A percentile compares a stretch with the other conserved stretches of the same genome.
These are phyloP conservation scores for Cordyceps pruinosa DNA, from an alignment of 2,329 filamentous ascomycete species.

Conservation along the genomic window DNA sequence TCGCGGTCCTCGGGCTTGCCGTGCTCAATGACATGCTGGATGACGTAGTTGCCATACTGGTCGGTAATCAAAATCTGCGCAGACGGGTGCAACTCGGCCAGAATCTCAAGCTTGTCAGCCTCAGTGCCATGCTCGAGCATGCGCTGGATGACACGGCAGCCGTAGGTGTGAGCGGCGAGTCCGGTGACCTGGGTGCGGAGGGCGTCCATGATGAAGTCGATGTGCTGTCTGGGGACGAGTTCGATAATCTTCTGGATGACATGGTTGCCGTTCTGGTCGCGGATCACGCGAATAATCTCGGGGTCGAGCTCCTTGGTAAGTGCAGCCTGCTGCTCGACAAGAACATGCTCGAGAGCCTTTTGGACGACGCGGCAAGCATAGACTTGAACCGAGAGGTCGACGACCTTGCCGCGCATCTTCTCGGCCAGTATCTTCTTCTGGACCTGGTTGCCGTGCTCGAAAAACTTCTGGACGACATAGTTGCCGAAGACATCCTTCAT, in stretches of 20 bases:
- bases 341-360: slow-evolving; percentile 86
- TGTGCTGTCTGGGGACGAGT: slow-evolving; percentile 65
- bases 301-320: slow-evolving; percentile 77
- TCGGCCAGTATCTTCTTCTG: slow-evolving; percentile 85
- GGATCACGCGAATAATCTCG: slow-evolving; percentile 69
- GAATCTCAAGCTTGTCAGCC: slow-evolving; percentile 61
- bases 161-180: slow-evolving; percentile 74
- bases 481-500: slow-evolving; percentile 98
- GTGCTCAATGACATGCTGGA: slow-evolving; percentile 81
- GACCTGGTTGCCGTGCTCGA: slow-evolving; percentile 87
- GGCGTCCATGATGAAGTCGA: slow-evolving; percentile 77
- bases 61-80: slow-evolving; percentile 70
- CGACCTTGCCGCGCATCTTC: slow-evolving; percentile 80
- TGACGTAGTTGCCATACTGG: slow-evolving; percentile 93
- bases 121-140: slow-evolving; percentile 78
- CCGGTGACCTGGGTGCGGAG: slow-evolving; percentile 68
- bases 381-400: slow-evolving; percentile 74
- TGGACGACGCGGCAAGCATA: slow-evolving; percentile 95
- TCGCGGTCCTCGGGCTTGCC: slow-evolving; percentile 66
- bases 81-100: slow-evolving; percentile 71
- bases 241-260: slow-evolving; percentile 93
- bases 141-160: slow-evolving; percentile 87
- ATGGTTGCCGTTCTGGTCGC: slow-evolving; percentile 89
- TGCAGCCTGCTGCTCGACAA: slow-evolving; percentile 83
- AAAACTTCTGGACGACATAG: slow-evolving; percentile 96